These are phyloP conservation scores for Cymodocea nodosa DNA, from an alignment of 116 monocot genomes.

Conservation along the genomic window DNA sequence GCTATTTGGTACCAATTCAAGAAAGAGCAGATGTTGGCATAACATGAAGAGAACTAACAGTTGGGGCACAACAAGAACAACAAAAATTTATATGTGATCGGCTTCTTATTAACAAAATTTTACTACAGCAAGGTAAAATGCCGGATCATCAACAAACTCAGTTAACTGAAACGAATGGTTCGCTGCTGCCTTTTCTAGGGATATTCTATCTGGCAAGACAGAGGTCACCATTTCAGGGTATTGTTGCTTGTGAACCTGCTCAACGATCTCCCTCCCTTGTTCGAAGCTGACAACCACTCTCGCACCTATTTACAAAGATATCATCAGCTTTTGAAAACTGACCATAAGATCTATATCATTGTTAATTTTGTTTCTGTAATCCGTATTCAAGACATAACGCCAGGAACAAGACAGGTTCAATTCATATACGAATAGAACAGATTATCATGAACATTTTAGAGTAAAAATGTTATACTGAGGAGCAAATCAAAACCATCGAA, in stretches of 20 bases:
- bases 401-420: no score
- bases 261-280: constrained; percentile 50
- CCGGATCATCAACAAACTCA: constrained; percentile 55
- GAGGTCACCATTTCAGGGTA: constrained; percentile 47
- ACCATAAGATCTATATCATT: background rate
- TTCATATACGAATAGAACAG: no score
- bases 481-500: background rate
- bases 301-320: constrained; percentile 30
- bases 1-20: no score
- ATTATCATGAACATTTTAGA: no score
- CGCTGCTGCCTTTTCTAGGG: constrained; percentile 42
- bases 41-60: no score
- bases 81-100: no score
- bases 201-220: constrained; percentile 33
- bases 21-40: no score
- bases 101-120: constrained; percentile 5
- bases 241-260: constrained; percentile 35
- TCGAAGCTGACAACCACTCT: constrained; percentile 62
- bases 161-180: constrained; percentile 32
- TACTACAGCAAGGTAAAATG: constrained; percentile 56
- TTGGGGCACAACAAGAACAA: no score
- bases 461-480: no score
- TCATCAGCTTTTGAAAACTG: background rate
- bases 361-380: no score
- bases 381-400: no score